These are phyloP conservation scores for Elsinoe fawcettii DNA, from an alignment of 2,329 filamentous ascomycete species.

Conservation along the genomic window DNA sequence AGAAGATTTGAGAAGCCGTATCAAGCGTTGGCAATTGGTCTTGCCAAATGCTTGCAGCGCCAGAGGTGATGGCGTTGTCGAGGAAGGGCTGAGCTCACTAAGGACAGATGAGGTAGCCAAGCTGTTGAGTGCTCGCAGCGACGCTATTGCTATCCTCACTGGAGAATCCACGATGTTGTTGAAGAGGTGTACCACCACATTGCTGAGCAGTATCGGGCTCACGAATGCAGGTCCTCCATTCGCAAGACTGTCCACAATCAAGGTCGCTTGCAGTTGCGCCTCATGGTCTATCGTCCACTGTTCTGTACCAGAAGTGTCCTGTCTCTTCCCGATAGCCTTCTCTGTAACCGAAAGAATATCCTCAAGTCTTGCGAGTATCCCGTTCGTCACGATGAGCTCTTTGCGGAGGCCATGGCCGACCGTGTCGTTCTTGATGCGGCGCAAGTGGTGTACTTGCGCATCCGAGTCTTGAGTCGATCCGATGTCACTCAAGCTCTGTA, in stretches of 20 bases:
- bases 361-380: conserved; percentile 57
- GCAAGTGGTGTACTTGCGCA: conserved; percentile 51
- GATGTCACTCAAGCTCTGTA: conserved; percentile 20
- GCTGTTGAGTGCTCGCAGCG: conserved; percentile 65
- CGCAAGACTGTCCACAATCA: conserved; percentile 77
- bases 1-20: conserved; percentile 56
- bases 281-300: conserved; percentile 56
- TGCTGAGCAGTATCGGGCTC: conserved; percentile 18
- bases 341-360: conserved; percentile 41
- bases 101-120: conserved; percentile 54
- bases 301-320: conserved; percentile 39
- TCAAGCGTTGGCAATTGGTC: conserved; percentile 54
- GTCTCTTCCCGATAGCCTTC: conserved; percentile 41
- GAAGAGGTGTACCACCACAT: conserved; percentile 14
- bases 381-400: conserved; percentile 64
- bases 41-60: conserved; percentile 50
- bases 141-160: conserved; percentile 60
- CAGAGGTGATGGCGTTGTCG: conserved; percentile 14
- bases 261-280: conserved; percentile 67
- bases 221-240: conserved; percentile 58
- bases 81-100: conserved; percentile 8
- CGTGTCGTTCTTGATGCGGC: conserved; percentile 76
- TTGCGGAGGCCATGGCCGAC: conserved; percentile 85
- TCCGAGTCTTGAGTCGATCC: conserved; percentile 20
- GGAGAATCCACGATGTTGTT: conserved; percentile 42